Percentiles rank a stretch among this genome's conserved stretches.
phyloP scores from a whole-genome alignment of 306 rosid genomes.

The Clitoria ternatea region DNA sequence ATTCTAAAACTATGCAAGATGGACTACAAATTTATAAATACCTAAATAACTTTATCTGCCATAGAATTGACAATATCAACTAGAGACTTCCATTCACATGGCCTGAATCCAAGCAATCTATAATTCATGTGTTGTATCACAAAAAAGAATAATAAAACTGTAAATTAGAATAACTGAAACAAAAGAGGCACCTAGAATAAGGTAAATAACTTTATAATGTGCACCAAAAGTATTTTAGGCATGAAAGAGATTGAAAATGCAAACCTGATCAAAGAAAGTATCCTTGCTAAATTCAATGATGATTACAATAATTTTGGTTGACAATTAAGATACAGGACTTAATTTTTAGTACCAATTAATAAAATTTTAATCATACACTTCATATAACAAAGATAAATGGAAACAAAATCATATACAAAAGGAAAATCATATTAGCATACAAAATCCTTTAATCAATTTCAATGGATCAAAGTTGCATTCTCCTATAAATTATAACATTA shows the following conservation, averaged over 20 bases:
- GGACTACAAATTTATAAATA: constrained; percentile 28
- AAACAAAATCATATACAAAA: constrained; percentile 2
- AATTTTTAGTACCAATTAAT: constrained; percentile 1
- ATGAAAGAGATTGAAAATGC: constrained; percentile 17
- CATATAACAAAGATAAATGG: constrained; percentile 7
- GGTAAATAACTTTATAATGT: constrained; percentile 3
- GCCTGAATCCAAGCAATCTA: constrained; percentile 91
- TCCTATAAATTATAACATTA: too few relatives aligned
- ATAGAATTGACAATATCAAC: constrained; percentile 44
- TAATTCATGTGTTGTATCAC: constrained; percentile 72
- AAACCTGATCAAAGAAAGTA: constrained; percentile 74
- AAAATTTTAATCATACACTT: neutral
- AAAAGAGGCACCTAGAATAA: constrained; percentile 4
- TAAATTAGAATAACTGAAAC: constrained; percentile 19
- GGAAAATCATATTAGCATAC: too few relatives aligned
- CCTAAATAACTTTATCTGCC: constrained; percentile 67
- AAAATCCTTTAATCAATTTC: too few relatives aligned
- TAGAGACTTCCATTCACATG: constrained; percentile 52
- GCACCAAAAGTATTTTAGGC: constrained; percentile 6
- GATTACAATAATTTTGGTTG: neutral
- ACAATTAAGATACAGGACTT: neutral
- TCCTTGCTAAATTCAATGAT: constrained; percentile 65
- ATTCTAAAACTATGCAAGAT: constrained; percentile 9
- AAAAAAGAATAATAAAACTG: constrained; percentile 17
- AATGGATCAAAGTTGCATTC: too few relatives aligned